Evolutionary conservation across 768 basidiomycete species (phyloP).

Genomic region (Boletus fagicola): DNA sequence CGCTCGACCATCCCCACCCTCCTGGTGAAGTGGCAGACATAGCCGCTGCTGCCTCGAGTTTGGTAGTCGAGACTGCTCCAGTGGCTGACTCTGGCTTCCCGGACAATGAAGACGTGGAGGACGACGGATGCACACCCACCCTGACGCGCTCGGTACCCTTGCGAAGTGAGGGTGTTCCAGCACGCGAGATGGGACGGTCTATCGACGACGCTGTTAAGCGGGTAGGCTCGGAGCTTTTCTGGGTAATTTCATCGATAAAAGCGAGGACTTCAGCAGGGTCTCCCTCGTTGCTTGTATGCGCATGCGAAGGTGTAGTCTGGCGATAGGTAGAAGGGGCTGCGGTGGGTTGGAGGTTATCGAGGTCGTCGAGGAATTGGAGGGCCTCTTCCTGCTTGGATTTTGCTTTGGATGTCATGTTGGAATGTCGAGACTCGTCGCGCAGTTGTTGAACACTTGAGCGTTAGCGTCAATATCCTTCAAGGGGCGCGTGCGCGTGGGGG

Average conservation of each 20-base stretch:
- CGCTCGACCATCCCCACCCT: constrained; percentile 80
- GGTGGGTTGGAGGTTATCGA: constrained; percentile 73
- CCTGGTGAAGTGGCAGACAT: constrained; percentile 25
- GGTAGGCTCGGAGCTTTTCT: constrained; percentile 81
- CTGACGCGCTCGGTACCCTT: constrained; percentile 78
- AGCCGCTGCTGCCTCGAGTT: constrained; percentile 17
- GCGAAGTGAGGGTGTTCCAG: constrained; percentile 67
- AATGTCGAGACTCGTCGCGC: not conserved
- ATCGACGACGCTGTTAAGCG: constrained; percentile 53
- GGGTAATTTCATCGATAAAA: constrained; percentile 92
- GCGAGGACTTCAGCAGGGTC: constrained; percentile 84
- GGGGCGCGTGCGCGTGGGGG: not conserved
- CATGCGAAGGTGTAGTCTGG: constrained; percentile 19
- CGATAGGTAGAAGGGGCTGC: constrained; percentile 26
- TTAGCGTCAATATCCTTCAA: not conserved
- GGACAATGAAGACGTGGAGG: constrained; percentile 45
- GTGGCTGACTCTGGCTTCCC: constrained; percentile 30
- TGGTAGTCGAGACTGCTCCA: constrained; percentile 23
- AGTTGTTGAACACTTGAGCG: not conserved
- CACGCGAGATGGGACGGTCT: constrained; percentile 59
- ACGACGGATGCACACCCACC: constrained; percentile 47
- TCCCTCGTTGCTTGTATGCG: constrained; percentile 43
- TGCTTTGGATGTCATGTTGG: constrained; percentile 42
- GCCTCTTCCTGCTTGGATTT: constrained; percentile 88
- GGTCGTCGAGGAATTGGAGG: constrained; percentile 89